These are phyloP conservation scores for Paramecium biaurelia DNA, from an alignment of 73 alveolate genomes.

Conservation along the genomic window DNA sequence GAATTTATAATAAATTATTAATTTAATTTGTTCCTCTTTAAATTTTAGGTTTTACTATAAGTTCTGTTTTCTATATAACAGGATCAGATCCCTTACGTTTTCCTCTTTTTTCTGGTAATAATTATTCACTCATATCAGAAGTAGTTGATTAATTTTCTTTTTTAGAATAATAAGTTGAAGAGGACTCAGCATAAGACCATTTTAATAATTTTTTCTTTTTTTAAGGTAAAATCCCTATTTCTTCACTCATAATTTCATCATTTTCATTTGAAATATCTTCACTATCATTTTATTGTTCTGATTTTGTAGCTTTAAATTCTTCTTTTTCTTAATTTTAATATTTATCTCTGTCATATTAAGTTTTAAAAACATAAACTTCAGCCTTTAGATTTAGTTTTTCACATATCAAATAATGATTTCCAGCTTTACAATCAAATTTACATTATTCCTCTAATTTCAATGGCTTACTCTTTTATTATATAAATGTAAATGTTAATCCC, in stretches of 20 bases:
- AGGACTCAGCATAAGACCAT: background rate
- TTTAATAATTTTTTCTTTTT: background rate
- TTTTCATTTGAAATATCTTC: background rate
- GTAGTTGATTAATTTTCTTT: background rate
- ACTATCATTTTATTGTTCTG: background rate
- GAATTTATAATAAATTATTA: background rate
- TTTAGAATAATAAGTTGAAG: background rate
- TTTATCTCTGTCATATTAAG: background rate
- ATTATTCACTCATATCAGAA: background rate
- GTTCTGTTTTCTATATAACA: background rate
- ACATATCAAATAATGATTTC: background rate
- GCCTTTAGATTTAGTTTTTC: background rate
- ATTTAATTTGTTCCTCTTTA: background rate
- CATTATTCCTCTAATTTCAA: background rate
- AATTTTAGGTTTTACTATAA: background rate
- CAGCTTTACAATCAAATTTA: background rate
- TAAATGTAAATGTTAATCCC: background rate
- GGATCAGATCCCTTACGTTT: background rate
- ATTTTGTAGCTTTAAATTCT: background rate
- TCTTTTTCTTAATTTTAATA: background rate
- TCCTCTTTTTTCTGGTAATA: background rate
- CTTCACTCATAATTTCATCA: slow-evolving; percentile 8
- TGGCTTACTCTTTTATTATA: background rate
- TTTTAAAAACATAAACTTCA: background rate
- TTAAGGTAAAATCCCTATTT: background rate